Evolutionary conservation across 208 protist species (phyloP), one percentile per base, ranked within the genome.

Genomic region (Vickermania ingenoplastis): DNA sequence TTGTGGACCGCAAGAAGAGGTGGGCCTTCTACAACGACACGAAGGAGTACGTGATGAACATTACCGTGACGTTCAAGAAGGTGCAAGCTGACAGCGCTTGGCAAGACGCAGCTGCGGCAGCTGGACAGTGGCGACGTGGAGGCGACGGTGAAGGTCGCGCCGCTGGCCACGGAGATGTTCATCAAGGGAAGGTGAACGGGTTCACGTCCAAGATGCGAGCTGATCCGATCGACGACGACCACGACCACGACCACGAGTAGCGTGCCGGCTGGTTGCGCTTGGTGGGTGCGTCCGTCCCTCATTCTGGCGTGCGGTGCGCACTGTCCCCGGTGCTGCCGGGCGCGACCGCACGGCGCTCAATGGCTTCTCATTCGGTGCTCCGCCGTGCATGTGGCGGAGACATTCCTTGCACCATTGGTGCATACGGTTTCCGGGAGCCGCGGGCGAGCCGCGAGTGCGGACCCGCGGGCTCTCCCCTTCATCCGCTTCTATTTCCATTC

Each of bases 11-110:
- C n/a, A 30, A 54, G 21, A 57, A 62, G 5, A 51, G 56, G 41
- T 92, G 84, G 79, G 81, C 75, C 23, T 89, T 76, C 75, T 92
- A 92, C 71, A 92, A 83, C 65, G 85, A 92, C 69, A 78, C 77
- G 29, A 78, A 65, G 67, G 65, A 71, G 50, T 85, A 78, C 61
- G 81, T 89, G 45, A 83, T 92, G 54, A 71, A 88, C 67, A 59
- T 92, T 29, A 85, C 63, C 17, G 74, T 85, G 17, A 71, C 58
- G 53, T 92, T 92, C 36, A 66, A 70, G 65, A 26, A 65, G 45
- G 64, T 82, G 65, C 31, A 69, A 82, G 29, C 61, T 91, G 31
- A 57, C 63, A 5, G 59, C 79, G 17, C 69, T 90, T 2, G 83
- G 73, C 28, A 70, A 75, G 57, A 85, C 80, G 4, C 67, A 65